Base-by-base conservation (phyloP, 164 flowering plant genomes). In the Magnolia officinalis region DNA sequence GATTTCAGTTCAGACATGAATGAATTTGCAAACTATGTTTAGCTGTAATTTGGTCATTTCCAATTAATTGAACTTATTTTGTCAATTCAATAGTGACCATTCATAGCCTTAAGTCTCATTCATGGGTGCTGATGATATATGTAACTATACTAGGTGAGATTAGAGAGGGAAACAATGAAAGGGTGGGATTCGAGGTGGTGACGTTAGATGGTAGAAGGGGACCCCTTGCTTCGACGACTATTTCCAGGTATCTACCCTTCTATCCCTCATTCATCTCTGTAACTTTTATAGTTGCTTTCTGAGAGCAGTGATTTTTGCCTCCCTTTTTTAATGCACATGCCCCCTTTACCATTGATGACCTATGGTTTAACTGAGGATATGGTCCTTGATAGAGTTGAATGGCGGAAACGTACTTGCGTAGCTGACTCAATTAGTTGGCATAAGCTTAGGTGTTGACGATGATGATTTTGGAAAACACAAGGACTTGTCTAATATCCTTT, bases 151-250 rank as follows among this genome's bases (percentile, higher is more conserved):
- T 16, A 91, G 98, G 95, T 76, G 98, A 93, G 80, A 74, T 93
- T 50, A 89, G 97, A 79, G 80, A 86, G 85, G 92, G 89, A 55
- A 55, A 55, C 51, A 67, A 78, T 45, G 90, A 93, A 71, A 89
- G 98, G 78, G 92, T 90, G 29, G 97, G 98, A 16, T 93, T 95
- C 80, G 92, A 95, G 76, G 97, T 91, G 70, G 92, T 91, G 19
- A 93, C 95, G 1, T 69, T 89, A 51, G 90, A 90, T 84, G 95
- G 92, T 24, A 90, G 89, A 61, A 85, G 16, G 66, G 93, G 84
- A n/a, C 86, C 84, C 31, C 90, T 95, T 65, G 94, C 97, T 31
- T 95, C 94, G 31, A 76, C 88, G 51, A 78, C 78, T 16, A 75
- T 72, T 80, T 75, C 87, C 2, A 85, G 89, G 98, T 93, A 75